Percentiles rank a stretch among this genome's conserved stretches.
Evolutionary conservation across 2,329 filamentous ascomycete species (phyloP).

Genomic region (Anthostomella pinea): DNA sequence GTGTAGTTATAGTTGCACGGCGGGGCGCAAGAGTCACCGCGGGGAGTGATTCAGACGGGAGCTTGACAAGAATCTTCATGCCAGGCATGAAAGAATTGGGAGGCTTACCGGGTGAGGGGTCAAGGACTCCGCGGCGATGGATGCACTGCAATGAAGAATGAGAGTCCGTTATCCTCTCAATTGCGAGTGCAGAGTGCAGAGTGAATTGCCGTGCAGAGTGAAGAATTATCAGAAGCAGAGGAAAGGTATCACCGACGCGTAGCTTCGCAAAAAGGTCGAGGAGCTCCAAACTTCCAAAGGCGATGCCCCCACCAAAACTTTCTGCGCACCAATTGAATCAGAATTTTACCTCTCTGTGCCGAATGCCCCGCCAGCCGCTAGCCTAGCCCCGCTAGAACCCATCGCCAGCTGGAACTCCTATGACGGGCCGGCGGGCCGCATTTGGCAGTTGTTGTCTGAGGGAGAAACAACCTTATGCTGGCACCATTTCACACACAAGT

Average conservation of each 20-base stretch:
- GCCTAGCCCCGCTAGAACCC: slow-evolving; percentile 1
- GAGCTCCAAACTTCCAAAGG: not conserved
- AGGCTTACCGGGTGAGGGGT: not conserved
- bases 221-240: not conserved
- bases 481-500: too few species aligned
- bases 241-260: not conserved
- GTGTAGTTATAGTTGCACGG: slow-evolving; percentile 2
- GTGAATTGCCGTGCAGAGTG: not conserved
- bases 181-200: too few species aligned
- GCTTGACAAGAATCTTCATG: too few species aligned
- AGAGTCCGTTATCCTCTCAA: too few species aligned
- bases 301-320: slow-evolving; percentile 2
- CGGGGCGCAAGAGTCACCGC: slow-evolving; percentile 17
- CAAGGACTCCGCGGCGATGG: not conserved
- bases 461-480: too few species aligned
- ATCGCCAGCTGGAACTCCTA: too few species aligned
- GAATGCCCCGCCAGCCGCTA: slow-evolving; percentile 1
- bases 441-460: too few species aligned
- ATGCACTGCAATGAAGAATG: too few species aligned
- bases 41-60: slow-evolving; percentile 13
- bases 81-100: too few species aligned
- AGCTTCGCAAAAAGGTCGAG: slow-evolving; percentile 1
- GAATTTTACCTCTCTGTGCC: not conserved
- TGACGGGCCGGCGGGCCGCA: too few species aligned
- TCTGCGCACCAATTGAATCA: slow-evolving; percentile 7